These are phyloP conservation scores for Citrus glauca DNA, from an alignment of 345 rosid genomes.

Conservation along the genomic window DNA sequence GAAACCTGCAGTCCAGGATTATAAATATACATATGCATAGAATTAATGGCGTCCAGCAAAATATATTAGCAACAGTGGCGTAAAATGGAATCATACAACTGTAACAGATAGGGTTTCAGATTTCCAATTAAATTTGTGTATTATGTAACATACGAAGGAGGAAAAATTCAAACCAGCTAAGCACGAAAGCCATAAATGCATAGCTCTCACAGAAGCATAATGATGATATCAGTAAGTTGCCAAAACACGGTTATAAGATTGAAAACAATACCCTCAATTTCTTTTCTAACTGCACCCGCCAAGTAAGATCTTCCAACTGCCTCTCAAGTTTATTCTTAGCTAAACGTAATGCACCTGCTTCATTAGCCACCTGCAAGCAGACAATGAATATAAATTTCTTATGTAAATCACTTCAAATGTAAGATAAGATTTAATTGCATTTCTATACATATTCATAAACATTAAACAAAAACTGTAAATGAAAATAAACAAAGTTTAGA, in stretches of 20 bases:
- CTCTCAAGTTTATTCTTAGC: conserved; percentile 95
- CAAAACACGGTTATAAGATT: conserved; percentile 15
- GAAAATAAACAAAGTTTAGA: not conserved
- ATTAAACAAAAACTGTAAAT: not conserved
- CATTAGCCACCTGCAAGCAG: conserved; percentile 79
- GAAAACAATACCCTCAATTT: conserved; percentile 67
- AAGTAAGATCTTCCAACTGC: conserved; percentile 87
- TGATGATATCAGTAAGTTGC: not conserved
- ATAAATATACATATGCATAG: not conserved
- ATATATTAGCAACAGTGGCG: too few species aligned
- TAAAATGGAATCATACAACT: not conserved
- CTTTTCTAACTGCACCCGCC: conserved; percentile 89
- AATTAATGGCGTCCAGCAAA: not conserved
- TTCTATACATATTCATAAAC: not conserved
- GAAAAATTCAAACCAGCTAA: not conserved
- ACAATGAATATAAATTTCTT: not conserved
- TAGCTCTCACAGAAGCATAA: not conserved
- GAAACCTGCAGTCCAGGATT: conserved; percentile 56
- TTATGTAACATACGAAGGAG: not conserved
- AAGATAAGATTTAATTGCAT: not conserved
- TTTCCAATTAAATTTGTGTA: not conserved
- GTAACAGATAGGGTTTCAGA: not conserved
- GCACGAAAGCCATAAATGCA: not conserved
- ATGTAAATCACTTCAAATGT: not conserved
- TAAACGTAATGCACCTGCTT: conserved; percentile 87